These are phyloP conservation scores for Alternaria triticimaculans DNA, from an alignment of 2,329 filamentous ascomycete species.

Conservation along the genomic window DNA sequence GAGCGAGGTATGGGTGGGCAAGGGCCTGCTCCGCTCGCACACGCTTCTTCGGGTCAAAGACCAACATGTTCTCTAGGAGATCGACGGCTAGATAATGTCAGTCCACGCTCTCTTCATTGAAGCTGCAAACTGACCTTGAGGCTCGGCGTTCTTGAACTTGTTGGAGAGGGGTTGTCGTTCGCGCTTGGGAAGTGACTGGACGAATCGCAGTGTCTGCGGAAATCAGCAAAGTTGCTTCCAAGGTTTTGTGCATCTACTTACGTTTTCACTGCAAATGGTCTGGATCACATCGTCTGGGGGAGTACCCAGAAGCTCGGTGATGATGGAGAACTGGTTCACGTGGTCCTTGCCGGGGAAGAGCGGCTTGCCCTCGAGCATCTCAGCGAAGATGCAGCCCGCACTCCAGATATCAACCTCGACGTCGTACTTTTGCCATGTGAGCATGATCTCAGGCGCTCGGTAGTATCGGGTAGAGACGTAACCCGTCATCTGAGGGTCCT, in stretches of 20 bases:
- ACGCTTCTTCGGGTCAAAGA: conserved; percentile 97
- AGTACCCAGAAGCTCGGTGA: conserved; percentile 94
- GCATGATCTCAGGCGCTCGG: conserved; percentile 98
- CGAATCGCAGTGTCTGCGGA: conserved; percentile 85
- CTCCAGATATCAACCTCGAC: conserved; percentile 99
- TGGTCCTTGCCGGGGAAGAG: conserved; percentile 99
- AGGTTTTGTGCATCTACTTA: conserved; percentile 48
- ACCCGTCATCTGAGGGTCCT: conserved; percentile 99
- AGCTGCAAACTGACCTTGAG: conserved; percentile 66
- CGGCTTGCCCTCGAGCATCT: conserved; percentile 99
- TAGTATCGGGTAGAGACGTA: conserved; percentile 99
- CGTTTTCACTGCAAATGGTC: conserved; percentile 97
- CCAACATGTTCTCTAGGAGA: conserved; percentile 93
- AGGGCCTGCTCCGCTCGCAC: conserved; percentile 87
- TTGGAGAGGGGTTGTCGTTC: conserved; percentile 84
- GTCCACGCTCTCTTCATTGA: not conserved
- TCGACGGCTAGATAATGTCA: conserved; percentile 72
- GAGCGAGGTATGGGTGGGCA: conserved; percentile 89
- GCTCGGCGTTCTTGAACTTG: conserved; percentile 96
- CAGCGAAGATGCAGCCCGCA: conserved; percentile 97
- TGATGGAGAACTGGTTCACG: conserved; percentile 99
- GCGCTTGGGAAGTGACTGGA: conserved; percentile 94
- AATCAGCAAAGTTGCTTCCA: conserved; percentile 22
- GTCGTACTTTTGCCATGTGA: conserved; percentile 99
- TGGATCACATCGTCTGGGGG: conserved; percentile 98